Evolutionary conservation across 805 yeast species (phyloP), one percentile per base, ranked within the genome.

Genomic region (Cyberlindnera mrakii): DNA sequence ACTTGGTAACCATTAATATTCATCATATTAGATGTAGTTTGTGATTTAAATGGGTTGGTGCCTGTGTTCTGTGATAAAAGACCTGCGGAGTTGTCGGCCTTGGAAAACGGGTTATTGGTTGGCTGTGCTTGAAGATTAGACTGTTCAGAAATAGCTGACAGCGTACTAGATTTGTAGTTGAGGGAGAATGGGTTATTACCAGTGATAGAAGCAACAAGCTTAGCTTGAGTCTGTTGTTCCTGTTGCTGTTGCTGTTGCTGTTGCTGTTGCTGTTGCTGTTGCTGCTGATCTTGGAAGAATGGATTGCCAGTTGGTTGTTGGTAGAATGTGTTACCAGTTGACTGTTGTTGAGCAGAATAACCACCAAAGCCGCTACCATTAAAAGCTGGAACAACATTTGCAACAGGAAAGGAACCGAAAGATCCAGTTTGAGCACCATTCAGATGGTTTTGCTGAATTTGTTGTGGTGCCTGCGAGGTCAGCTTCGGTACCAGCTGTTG

Each of bases 351-450:
- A 10, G 47, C 44, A 4, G 55, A 49, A 52, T 70, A 74, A 2
- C 78, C 80, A 11, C 83, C 83, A 59, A 78, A 78, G 0, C 84
- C 85, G 30, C 71, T 71, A 13, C 82, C 83, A 6, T 82, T 77
- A 48, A 62, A 68, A 4, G 67, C 53, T 15, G 68, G 61, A 15
- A 54, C 58, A 13, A 66, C 34, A 2, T 42, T 13, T 9, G 45
- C 14, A 27, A 42, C 39, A 40, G 54, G 51, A 36, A 32, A 42
- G 5, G 44, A 47, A 47, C 48, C 53, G 54, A 41, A 53, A 37
- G 44, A 30, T 37, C 53, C 58, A 13, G 57, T 44, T 23, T 38
- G 41, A 31, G 43, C 48, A 5, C 45, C 30, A 47, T 52, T 62
- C 18, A 50, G 48, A 17, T 33, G 42, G 10, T 27, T 31, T 10